Base-by-base conservation (phyloP, 805 yeast genomes). In the Schwanniomyces yamadae region DNA sequence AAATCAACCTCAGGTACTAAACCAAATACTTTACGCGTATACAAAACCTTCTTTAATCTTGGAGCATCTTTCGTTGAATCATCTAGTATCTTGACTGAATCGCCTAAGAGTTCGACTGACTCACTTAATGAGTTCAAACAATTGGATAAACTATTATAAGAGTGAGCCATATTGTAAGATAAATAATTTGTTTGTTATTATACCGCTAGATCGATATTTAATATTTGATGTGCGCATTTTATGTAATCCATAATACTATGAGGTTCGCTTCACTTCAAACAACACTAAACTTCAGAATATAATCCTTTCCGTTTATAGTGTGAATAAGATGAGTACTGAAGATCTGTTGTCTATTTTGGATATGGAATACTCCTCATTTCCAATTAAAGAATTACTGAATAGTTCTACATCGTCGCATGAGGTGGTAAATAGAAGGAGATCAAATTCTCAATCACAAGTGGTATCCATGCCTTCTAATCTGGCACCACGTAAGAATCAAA, bases 1-100 rank as follows among this genome's bases (percentile, higher is more conserved):
- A 75, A 49, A 36, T 75, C 78, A 36, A 57, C 53, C 42, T 74
- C 78, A 0, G 80, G 77, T 0, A 75, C 67, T 9, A 75, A 52
- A 4, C 76, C 77, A 54, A 74, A 77, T 15, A 75, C 73, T 23
- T 70, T 61, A 27, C 60, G 57, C 5, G 77, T 72, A 13, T 57
- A 46, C n/a, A 77, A 55, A 5, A 75, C 66, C 15, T 50, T 53
- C 24, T 56, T 59, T 23, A 73, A 50, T 6, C 75, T 45, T 1
- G 63, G 49, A 12, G 67, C 61, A 41, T 75, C 77, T 8, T 56
- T 53, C 3, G 70, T 61, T 3, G 66, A 52, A 3, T 57, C 45
- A 35, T 57, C 69, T 5, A 73, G 49, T 5, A 58, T 45, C 11
- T 47, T 38, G 36, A 66, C 44, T 5, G 74, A 57, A 28, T 56